These are phyloP conservation scores for Blastocystis sp. DNA, from an alignment of 352 stramenopile species.

Conservation along the genomic window DNA sequence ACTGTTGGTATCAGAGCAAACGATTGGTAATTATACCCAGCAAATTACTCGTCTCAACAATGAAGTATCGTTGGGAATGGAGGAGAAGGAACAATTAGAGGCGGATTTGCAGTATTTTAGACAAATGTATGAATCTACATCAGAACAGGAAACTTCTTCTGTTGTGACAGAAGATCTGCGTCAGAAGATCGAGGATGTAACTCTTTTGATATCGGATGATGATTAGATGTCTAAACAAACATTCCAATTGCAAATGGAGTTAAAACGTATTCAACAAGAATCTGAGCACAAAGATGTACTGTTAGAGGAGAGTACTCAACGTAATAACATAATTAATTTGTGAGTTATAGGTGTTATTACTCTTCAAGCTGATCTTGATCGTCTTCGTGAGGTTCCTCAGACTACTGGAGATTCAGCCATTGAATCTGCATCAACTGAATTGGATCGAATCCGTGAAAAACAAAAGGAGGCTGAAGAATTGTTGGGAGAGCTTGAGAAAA, in stretches of 20 bases:
- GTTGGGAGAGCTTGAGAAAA: background rate
- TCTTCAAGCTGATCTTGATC: conserved; percentile 10
- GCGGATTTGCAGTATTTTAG: conserved; percentile 1
- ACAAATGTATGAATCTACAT: background rate
- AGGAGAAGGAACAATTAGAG: conserved; percentile 35
- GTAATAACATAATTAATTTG: background rate
- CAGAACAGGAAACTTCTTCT: background rate
- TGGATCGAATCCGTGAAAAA: background rate
- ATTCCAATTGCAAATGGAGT: background rate
- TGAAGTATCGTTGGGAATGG: conserved; percentile 11
- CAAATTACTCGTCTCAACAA: conserved; percentile 52
- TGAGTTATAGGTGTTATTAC: background rate
- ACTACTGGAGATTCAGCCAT: background rate
- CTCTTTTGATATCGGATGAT: background rate
- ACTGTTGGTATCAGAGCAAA: background rate
- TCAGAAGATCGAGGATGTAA: conserved; percentile 28
- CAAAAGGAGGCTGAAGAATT: background rate
- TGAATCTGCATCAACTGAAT: background rate
- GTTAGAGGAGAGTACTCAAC: background rate
- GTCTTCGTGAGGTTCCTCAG: background rate
- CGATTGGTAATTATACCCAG: background rate
- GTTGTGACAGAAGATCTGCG: conserved; percentile 1
- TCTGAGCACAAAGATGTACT: background rate
- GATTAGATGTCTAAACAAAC: background rate
- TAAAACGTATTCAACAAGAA: background rate